Conservation (phyloP, 2,329 filamentous ascomycete species). For the Colletotrichum simmondsii region DNA sequence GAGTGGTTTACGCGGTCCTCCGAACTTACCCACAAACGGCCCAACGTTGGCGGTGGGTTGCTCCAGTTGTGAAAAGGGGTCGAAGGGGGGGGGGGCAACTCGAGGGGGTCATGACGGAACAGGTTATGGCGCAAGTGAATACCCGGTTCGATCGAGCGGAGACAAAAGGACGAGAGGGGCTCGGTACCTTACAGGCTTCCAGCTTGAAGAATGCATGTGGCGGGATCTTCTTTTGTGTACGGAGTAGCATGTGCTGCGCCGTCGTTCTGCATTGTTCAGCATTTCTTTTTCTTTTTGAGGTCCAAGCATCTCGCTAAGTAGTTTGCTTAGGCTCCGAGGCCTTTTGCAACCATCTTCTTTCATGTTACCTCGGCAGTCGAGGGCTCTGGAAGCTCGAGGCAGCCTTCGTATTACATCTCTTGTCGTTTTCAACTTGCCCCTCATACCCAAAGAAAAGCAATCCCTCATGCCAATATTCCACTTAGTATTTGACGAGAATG, state of each 20-base stretch:
- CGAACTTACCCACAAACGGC: constrained; percentile 21
- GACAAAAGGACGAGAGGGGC: not conserved
- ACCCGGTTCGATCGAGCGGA: not conserved
- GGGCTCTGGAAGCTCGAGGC: too few species aligned
- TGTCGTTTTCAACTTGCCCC: not conserved
- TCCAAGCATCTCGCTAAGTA: constrained; percentile 7
- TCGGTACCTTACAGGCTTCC: not conserved
- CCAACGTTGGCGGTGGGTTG: constrained; percentile 20
- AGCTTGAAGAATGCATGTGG: not conserved
- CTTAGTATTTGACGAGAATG: constrained; percentile 5
- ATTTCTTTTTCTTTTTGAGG: not conserved
- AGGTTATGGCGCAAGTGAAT: not conserved
- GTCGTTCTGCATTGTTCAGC: not conserved
- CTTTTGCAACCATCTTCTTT: not conserved
- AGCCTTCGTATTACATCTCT: not conserved
- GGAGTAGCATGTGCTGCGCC: not conserved
- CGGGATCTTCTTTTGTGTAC: not conserved
- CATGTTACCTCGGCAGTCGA: not conserved
- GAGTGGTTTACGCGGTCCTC: not conserved
- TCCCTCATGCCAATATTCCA: not conserved
- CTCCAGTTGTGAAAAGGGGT: not conserved
- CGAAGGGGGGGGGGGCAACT: not conserved
- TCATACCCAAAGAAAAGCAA: not conserved
- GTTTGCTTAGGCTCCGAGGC: constrained; percentile 14
- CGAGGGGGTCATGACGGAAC: not conserved